Conservation (phyloP, 208 protist species). For the Leptomonas pyrrhocoris region DNA sequence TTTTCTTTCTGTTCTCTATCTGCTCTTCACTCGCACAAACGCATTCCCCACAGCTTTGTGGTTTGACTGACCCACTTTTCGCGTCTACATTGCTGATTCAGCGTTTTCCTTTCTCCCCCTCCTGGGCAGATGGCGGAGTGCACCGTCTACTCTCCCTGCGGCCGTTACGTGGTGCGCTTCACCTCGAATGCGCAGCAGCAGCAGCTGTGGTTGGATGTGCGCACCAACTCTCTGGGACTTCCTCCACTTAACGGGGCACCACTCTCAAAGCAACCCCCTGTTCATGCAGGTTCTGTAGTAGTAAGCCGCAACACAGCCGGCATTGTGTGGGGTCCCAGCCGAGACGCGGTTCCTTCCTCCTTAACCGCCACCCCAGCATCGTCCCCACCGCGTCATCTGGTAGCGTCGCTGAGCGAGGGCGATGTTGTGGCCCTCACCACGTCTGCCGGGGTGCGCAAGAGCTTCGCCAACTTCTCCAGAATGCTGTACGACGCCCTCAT, state of each 20-base stretch:
- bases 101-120: not conserved
- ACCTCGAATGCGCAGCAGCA: conserved; percentile 26
- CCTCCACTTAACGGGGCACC: not conserved
- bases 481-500: conserved; percentile 86
- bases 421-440: conserved; percentile 68
- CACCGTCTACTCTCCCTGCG: conserved; percentile 74
- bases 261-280: not conserved
- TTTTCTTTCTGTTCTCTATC: too few relatives aligned
- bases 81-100: too few relatives aligned
- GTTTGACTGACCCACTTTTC: too few relatives aligned
- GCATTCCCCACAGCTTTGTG: too few relatives aligned
- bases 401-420: conserved; percentile 39
- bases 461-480: conserved; percentile 61
- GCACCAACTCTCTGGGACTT: conserved; percentile 17
- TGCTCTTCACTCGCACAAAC: too few relatives aligned
- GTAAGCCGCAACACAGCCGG: not conserved
- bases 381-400: conserved; percentile 12
- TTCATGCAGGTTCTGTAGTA: not conserved
- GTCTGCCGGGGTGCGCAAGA: conserved; percentile 74
- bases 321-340: not conserved
- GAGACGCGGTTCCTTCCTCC: not conserved
- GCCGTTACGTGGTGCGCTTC: conserved; percentile 70
- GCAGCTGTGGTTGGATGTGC: conserved; percentile 38
- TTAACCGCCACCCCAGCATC: conserved; percentile 1
- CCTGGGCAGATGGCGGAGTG: conserved; percentile 46